Evolutionary conservation across 2,329 filamentous ascomycete species (phyloP), one percentile per base, ranked within the genome.

Genomic region (Hypocreales sp.): DNA sequence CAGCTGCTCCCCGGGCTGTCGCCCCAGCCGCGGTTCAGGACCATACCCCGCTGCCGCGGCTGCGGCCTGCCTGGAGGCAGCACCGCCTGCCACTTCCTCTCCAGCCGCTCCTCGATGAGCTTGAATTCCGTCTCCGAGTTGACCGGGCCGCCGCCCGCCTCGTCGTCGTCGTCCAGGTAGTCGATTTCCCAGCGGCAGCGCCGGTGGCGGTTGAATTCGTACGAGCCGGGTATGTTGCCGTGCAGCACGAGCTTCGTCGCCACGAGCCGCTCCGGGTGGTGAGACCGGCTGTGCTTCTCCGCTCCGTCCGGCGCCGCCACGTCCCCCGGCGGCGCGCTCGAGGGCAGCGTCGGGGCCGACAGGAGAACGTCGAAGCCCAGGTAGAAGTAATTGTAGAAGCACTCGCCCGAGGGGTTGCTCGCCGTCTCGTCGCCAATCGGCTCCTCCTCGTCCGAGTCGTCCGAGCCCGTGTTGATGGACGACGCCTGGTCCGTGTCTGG

Each of bases 311-410:
- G 34, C 1, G 26, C 29, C 3, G 37, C 34, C 8, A 30, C 33
- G 18, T 28, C 27, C 9, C 34, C 37, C 56, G 9, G 78, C 0
- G 79, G 74, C 6, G 60, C 58, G 14, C 68, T 68, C 0, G 78
- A 80, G 4, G 77, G 61, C 5, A 64, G 47, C 0, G 70, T 72
- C 1, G 81, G 78, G 17, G 74, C 72, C 1, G 87, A 92, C n/a
- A 98, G 69, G 5, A 95, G 64, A 8, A 94, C 69, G 50, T 98
- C 90, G 45, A 98, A 92, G 2, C 90, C 90, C 35, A 93, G 76
- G 38, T 87, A 79, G 47, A 94, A 98, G 50, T 98, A 98, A 49
- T 95, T 95, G 55, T 90, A 94, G 48, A 95, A 98, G 37, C 77
- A 84, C 46, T 92, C 82, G 4, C 72, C 67, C 2, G 73, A 69